phyloP scores from a whole-genome alignment of 2,329 filamentous ascomycete species.

The Ophiostoma ulmi region DNA sequence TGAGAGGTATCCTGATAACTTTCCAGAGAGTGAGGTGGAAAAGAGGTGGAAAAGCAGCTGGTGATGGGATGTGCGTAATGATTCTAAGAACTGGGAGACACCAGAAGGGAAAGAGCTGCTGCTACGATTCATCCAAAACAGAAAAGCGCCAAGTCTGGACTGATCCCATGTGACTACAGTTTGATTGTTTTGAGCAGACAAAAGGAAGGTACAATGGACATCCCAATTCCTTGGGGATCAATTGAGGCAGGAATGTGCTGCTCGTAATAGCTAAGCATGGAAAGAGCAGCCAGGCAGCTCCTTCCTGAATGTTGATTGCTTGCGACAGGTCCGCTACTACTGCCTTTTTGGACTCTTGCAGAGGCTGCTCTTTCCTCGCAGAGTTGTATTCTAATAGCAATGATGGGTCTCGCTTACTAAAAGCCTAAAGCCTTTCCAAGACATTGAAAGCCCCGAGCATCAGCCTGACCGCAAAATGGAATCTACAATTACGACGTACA shows the following conservation, averaged over 20 bases:
- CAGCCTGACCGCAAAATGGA: background rate
- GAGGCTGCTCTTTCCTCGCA: background rate
- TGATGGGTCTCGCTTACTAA: background rate
- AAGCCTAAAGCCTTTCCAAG: too few relatives aligned
- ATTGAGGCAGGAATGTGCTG: background rate
- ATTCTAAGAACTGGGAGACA: background rate
- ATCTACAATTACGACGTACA: background rate
- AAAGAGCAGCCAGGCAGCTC: background rate
- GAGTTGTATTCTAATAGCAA: background rate
- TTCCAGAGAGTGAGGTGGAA: background rate
- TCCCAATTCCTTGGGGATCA: background rate
- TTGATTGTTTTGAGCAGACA: background rate
- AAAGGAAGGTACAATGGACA: conserved; percentile 3
- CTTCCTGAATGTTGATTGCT: background rate
- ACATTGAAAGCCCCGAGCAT: background rate
- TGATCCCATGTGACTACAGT: background rate
- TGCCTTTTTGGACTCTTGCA: background rate
- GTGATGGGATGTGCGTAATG: background rate
- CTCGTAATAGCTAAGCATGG: background rate
- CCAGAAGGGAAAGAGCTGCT: background rate
- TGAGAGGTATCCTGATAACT: background rate
- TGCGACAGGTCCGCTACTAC: background rate
- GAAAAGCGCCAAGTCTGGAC: background rate
- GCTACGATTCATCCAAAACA: background rate
- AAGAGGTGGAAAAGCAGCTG: background rate